Conservation (phyloP, 2,329 filamentous ascomycete species). For the Pseudocercospora musae region DNA sequence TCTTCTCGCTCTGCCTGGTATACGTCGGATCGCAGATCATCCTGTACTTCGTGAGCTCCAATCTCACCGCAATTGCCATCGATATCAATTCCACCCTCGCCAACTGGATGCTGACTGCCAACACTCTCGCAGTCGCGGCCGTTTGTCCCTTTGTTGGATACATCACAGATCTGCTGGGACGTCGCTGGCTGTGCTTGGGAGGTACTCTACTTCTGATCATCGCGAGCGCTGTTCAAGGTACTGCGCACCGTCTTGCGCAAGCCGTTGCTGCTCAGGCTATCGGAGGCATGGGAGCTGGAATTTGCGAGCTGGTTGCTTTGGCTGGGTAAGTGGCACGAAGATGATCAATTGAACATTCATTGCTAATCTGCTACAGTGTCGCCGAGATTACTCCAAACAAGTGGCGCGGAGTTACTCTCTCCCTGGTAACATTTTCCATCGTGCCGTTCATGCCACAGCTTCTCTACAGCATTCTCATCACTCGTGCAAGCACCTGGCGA, state of each 20-base stretch:
- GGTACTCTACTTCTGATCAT: constrained; percentile 21
- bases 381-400: constrained; percentile 24
- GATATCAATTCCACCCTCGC: constrained; percentile 16
- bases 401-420: constrained; percentile 26
- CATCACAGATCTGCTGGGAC: constrained; percentile 23
- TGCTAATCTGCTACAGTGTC: constrained; percentile 13
- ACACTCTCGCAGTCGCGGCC: constrained; percentile 25
- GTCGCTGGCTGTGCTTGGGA: constrained; percentile 19
- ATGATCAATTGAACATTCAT: not conserved
- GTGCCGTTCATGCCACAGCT: constrained; percentile 61
- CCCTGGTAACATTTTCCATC: constrained; percentile 56
- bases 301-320: constrained; percentile 23
- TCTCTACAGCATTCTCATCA: constrained; percentile 58
- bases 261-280: constrained; percentile 23
- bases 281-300: constrained; percentile 23
- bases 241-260: constrained; percentile 17
- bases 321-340: constrained; percentile 18
- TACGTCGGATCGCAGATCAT: constrained; percentile 26
- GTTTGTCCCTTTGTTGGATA: constrained; percentile 26
- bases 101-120: constrained; percentile 26
- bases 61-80: constrained; percentile 14
- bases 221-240: constrained; percentile 18
- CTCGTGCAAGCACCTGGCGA: constrained; percentile 49
- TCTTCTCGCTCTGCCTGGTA: constrained; percentile 22
- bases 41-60: constrained; percentile 25